Evolutionary conservation across 345 rosid genomes (phyloP).

Genomic region (Boechera stricta): DNA sequence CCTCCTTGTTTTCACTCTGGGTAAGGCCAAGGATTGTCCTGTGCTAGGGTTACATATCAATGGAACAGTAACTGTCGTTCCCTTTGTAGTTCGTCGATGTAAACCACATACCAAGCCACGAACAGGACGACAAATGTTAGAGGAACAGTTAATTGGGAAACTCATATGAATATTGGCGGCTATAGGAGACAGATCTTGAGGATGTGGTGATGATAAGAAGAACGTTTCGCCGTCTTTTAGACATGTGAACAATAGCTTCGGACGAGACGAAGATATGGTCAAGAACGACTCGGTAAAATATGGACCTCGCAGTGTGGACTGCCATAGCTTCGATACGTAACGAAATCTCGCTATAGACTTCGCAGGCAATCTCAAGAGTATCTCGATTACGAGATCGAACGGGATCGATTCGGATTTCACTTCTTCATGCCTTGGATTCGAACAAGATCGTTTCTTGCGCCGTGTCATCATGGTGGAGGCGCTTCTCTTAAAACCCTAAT

Average conservation of each 20-base stretch:
- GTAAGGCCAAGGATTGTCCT: neutral
- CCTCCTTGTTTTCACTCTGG: slow-evolving; percentile 3
- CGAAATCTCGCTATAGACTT: slow-evolving; percentile 19
- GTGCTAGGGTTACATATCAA: slow-evolving; percentile 37
- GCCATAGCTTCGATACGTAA: slow-evolving; percentile 15
- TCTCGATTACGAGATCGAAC: slow-evolving; percentile 13
- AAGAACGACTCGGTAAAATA: neutral
- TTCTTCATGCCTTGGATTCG: neutral
- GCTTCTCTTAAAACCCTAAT: neutral
- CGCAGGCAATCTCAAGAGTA: slow-evolving; percentile 16
- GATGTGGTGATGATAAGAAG: slow-evolving; percentile 19
- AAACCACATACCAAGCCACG: slow-evolving; percentile 19
- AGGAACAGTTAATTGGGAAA: neutral
- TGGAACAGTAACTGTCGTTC: neutral
- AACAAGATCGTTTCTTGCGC: neutral
- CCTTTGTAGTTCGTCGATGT: neutral
- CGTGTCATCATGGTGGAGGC: slow-evolving; percentile 2
- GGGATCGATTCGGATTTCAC: neutral
- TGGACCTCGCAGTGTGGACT: neutral
- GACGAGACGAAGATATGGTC: slow-evolving; percentile 5
- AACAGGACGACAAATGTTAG: neutral
- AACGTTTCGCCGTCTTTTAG: neutral
- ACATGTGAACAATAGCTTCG: slow-evolving; percentile 7
- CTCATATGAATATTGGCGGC: neutral
- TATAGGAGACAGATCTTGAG: neutral